A percentile compares a stretch with the other conserved stretches of the same genome.
Evolutionary conservation across 768 basidiomycete species (phyloP).

Genomic region (Lentinula boryana): DNA sequence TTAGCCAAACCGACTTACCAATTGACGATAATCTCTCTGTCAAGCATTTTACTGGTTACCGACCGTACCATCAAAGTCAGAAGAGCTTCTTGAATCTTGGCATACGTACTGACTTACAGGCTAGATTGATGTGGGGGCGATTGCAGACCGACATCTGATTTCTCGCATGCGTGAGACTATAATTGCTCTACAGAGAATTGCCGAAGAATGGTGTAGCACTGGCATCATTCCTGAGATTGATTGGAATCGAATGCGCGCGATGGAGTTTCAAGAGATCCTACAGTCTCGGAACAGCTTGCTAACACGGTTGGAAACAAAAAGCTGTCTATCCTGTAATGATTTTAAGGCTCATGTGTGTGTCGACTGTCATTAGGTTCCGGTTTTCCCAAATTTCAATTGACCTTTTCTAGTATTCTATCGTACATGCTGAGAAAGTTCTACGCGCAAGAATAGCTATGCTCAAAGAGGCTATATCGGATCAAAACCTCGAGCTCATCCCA

Average conservation of each 20-base stretch:
- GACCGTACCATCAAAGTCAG: slow-evolving; percentile 63
- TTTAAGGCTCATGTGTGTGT: slow-evolving; percentile 73
- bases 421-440: slow-evolving; percentile 75
- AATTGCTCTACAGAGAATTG: slow-evolving; percentile 39
- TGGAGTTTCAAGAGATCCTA: slow-evolving; percentile 89
- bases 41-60: slow-evolving; percentile 74
- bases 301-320: slow-evolving; percentile 32
- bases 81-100: neutral
- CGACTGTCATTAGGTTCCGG: neutral
- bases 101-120: slow-evolving; percentile 3
- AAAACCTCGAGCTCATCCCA: slow-evolving; percentile 93
- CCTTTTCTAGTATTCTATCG: slow-evolving; percentile 54
- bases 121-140: slow-evolving; percentile 66
- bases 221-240: slow-evolving; percentile 66
- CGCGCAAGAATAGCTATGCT: slow-evolving; percentile 69
- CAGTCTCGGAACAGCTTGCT: slow-evolving; percentile 48
- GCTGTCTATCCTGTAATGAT: slow-evolving; percentile 55
- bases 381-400: neutral
- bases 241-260: slow-evolving; percentile 74
- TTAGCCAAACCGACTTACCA: slow-evolving; percentile 61
- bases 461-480: slow-evolving; percentile 86
- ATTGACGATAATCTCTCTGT: slow-evolving; percentile 54
- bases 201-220: slow-evolving; percentile 50
- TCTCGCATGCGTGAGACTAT: slow-evolving; percentile 55
- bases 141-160: slow-evolving; percentile 62